Conservation (phyloP, 352 stramenopile species). For the Phytopythium chamaehyphon region DNA sequence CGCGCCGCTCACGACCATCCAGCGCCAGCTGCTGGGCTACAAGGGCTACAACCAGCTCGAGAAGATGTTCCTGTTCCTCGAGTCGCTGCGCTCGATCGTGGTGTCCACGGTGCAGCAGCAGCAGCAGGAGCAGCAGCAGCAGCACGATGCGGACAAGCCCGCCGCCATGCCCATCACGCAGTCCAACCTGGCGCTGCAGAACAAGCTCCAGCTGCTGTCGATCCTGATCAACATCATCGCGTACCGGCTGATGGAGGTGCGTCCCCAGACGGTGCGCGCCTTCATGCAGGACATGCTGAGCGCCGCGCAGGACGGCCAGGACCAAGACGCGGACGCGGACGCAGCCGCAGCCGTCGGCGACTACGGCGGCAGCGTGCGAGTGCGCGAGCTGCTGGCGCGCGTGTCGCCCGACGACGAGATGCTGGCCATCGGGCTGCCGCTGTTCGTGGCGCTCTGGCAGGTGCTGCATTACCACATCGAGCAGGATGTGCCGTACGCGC, state of each 20-base stretch:
- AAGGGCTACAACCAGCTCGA: conserved; percentile 87
- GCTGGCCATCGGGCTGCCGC: conserved; percentile 60
- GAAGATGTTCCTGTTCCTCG: conserved; percentile 83
- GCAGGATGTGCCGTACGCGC: conserved; percentile 63
- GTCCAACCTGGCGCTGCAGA: conserved; percentile 73
- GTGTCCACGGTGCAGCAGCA: conserved; percentile 26
- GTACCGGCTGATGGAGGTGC: conserved; percentile 73
- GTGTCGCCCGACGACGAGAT: conserved; percentile 58
- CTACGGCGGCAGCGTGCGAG: conserved; percentile 1
- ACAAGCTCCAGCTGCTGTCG: conserved; percentile 79
- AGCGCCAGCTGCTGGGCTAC: conserved; percentile 69
- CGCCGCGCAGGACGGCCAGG: conserved; percentile 11
- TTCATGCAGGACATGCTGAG: conserved; percentile 55
- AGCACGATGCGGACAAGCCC: neutral
- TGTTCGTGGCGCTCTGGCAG: conserved; percentile 77
- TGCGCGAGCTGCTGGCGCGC: conserved; percentile 34
- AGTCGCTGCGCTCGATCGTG: conserved; percentile 77
- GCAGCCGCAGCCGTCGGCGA: no score
- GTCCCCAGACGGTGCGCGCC: conserved; percentile 32
- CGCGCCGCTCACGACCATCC: conserved; percentile 37
- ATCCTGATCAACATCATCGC: conserved; percentile 82
- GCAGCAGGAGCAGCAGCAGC: conserved; percentile 3
- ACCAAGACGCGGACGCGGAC: no score
- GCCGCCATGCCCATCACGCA: conserved; percentile 33
- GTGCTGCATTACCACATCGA: conserved; percentile 85